These are phyloP conservation scores for Fabrea salina DNA, from an alignment of 169 alveolate species.

Conservation along the genomic window DNA sequence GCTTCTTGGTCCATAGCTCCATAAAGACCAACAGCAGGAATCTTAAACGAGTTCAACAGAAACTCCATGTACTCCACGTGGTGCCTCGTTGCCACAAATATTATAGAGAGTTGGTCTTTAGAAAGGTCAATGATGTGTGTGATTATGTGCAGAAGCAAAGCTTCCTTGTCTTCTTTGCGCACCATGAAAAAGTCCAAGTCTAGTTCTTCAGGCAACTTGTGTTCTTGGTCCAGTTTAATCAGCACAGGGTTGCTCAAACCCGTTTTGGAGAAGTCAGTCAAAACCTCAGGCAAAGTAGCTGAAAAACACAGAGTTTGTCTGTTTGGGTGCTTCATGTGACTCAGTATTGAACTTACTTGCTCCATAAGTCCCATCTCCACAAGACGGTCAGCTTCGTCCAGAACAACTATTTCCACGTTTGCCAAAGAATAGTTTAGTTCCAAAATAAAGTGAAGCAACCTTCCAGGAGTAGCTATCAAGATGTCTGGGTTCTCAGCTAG, in stretches of 20 bases:
- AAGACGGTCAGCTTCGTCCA: constrained; percentile 96
- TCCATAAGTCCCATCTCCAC: constrained; percentile 93
- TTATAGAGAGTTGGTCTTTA: background rate
- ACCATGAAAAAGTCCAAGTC: constrained; percentile 59
- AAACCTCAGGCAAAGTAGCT: constrained; percentile 61
- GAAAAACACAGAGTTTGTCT: constrained; percentile 27
- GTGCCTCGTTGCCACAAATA: constrained; percentile 27
- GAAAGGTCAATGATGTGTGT: constrained; percentile 6
- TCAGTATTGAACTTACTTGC: constrained; percentile 84
- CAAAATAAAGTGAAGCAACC: constrained; percentile 90
- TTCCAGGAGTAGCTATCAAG: constrained; percentile 97
- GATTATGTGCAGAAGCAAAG: background rate
- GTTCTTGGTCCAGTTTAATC: constrained; percentile 72
- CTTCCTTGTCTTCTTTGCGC: constrained; percentile 32
- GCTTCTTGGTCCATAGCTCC: constrained; percentile 97
- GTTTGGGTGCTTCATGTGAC: background rate
- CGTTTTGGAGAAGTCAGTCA: constrained; percentile 78
- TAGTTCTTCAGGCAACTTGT: constrained; percentile 64
- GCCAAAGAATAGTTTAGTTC: constrained; percentile 86
- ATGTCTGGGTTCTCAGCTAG: constrained; percentile 89
- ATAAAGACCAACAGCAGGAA: constrained; percentile 80
- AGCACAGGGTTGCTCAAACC: constrained; percentile 80
- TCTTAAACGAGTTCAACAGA: background rate
- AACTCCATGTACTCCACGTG: constrained; percentile 2
- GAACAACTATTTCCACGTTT: constrained; percentile 84